phyloP scores from a whole-genome alignment of 805 yeast species.

The Jamesozyma spencerorum region DNA sequence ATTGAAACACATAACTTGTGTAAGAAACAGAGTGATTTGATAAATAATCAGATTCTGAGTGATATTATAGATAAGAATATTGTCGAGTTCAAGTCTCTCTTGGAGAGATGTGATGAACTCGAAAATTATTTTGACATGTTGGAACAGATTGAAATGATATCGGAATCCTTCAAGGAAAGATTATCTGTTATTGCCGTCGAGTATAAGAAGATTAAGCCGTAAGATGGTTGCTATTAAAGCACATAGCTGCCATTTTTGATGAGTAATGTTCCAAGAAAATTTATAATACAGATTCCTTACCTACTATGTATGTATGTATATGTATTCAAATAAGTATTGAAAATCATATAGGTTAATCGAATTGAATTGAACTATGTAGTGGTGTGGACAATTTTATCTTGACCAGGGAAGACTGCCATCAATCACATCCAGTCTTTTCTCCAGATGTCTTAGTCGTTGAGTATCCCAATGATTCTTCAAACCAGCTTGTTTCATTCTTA shows the following conservation, averaged over 20 bases:
- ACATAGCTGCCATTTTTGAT: no score
- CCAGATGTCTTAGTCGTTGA: constrained; percentile 19
- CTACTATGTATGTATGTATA: not conserved
- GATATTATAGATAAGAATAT: constrained; percentile 35
- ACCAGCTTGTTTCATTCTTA: constrained; percentile 22
- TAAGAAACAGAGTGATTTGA: constrained; percentile 18
- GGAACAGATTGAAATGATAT: constrained; percentile 39
- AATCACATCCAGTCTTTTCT: constrained; percentile 16
- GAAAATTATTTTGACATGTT: constrained; percentile 46
- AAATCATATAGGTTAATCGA: no score
- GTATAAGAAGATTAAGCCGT: constrained; percentile 11
- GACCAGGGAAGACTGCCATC: constrained; percentile 2
- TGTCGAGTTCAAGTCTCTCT: constrained; percentile 31
- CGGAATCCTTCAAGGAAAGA: constrained; percentile 33
- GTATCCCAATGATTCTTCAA: constrained; percentile 20
- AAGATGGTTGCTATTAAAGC: no score
- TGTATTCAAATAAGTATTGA: not conserved
- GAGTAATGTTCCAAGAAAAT: not conserved
- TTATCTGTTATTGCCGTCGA: constrained; percentile 26
- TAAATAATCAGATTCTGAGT: constrained; percentile 20
- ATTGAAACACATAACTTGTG: constrained; percentile 32
- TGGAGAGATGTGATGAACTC: constrained; percentile 39
- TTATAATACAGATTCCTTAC: not conserved
- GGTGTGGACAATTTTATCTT: not conserved
- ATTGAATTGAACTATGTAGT: not conserved